phyloP scores from a whole-genome alignment of 768 basidiomycete species.

The Kwoniella europaea region DNA sequence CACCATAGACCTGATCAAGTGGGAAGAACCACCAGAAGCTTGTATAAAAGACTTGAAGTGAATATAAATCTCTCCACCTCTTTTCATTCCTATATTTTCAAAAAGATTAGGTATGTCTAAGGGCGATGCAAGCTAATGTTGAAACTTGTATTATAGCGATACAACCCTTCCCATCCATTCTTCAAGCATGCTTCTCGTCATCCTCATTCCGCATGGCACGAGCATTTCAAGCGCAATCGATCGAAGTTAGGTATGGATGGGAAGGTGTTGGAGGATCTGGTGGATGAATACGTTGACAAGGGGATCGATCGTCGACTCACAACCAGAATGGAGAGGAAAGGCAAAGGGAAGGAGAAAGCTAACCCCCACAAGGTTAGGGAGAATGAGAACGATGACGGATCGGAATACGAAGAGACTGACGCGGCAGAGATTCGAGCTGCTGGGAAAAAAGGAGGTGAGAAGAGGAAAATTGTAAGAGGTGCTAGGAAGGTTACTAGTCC shows the following conservation, averaged over 20 bases:
- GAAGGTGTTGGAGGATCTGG: constrained; percentile 19
- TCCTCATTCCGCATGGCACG: constrained; percentile 29
- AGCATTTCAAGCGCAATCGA: constrained; percentile 22
- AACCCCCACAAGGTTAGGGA: too few relatives aligned
- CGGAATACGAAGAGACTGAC: too few relatives aligned
- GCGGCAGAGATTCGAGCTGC: too few relatives aligned
- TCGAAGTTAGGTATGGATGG: constrained; percentile 18
- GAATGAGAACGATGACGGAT: not conserved
- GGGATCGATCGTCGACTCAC: constrained; percentile 13
- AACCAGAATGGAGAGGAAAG: constrained; percentile 11
- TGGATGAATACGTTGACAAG: constrained; percentile 17
- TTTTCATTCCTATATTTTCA: not conserved
- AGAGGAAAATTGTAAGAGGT: too few relatives aligned
- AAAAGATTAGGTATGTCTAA: too few relatives aligned
- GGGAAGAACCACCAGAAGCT: constrained; percentile 21
- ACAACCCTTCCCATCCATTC: not conserved
- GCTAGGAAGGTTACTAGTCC: too few relatives aligned
- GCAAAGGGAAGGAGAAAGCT: not conserved
- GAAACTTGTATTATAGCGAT: not conserved
- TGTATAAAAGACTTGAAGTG: constrained; percentile 23
- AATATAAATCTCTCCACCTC: not conserved
- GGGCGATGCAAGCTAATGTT: too few relatives aligned
- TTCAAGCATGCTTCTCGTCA: constrained; percentile 17
- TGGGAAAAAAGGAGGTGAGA: too few relatives aligned
- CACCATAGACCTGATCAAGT: constrained; percentile 11